These are phyloP conservation scores for Globisporangium emineosum DNA, from an alignment of 352 stramenopile species.

Conservation along the genomic window DNA sequence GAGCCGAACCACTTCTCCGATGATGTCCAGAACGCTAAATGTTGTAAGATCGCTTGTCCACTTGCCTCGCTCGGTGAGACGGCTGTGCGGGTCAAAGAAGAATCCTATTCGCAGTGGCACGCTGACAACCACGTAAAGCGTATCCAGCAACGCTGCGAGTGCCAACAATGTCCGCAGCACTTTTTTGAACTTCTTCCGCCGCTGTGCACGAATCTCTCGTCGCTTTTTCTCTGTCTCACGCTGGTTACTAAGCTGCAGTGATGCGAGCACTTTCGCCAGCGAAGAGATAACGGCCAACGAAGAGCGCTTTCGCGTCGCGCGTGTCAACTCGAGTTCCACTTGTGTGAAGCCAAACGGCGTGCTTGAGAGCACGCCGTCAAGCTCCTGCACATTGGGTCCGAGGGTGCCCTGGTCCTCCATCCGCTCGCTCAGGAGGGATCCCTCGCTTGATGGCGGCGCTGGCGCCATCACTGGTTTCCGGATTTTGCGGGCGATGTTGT, in stretches of 20 bases:
- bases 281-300: conserved; percentile 3
- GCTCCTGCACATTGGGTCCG: conserved; percentile 8
- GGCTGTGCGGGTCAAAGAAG: conserved; percentile 39
- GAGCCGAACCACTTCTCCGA: conserved; percentile 18
- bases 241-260: conserved; percentile 7
- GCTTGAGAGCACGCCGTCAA: conserved; percentile 7
- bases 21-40: conserved; percentile 22
- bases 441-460: background rate
- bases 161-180: conserved; percentile 2
- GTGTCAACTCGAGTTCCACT: conserved; percentile 9
- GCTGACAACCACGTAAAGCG: conserved; percentile 26
- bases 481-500: background rate
- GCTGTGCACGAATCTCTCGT: background rate
- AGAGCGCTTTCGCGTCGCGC: conserved; percentile 11
- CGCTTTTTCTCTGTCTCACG: conserved; percentile 1
- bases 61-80: background rate
- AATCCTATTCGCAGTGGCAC: conserved; percentile 36
- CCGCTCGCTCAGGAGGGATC: background rate
- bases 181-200: background rate
- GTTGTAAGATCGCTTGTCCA: conserved; percentile 28
- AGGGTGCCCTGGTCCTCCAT: background rate
- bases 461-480: background rate
- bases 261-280: conserved; percentile 5
- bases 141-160: conserved; percentile 30
- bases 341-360: conserved; percentile 17